Evolutionary conservation across 441 rosid species (phyloP).

Genomic region (California macrophylla): DNA sequence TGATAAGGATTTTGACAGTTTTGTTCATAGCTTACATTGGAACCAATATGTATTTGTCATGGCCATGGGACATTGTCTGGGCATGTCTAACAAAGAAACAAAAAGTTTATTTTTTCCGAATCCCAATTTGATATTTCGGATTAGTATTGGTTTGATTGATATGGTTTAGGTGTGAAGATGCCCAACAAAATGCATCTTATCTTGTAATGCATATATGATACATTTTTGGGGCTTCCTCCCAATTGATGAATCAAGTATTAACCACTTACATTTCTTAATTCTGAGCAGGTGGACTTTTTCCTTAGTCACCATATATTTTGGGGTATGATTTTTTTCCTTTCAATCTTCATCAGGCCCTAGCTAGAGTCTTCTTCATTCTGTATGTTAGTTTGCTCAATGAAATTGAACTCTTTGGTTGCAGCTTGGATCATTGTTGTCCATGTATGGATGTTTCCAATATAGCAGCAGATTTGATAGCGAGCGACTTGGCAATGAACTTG

Average conservation of each 20-base stretch:
- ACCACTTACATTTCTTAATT: constrained; percentile 14
- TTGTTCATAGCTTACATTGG: neutral
- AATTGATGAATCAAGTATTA: neutral
- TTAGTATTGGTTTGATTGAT: no score
- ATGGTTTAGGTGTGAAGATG: no score
- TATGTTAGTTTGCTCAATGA: neutral
- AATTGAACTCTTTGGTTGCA: constrained; percentile 18
- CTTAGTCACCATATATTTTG: constrained; percentile 61
- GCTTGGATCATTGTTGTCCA: constrained; percentile 79
- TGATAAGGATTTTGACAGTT: constrained; percentile 16
- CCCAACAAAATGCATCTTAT: no score
- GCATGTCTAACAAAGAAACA: neutral
- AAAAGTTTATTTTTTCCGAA: neutral
- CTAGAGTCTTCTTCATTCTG: neutral
- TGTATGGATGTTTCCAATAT: constrained; percentile 62
- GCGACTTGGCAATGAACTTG: constrained; percentile 57
- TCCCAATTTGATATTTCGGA: no score
- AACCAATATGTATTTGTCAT: neutral
- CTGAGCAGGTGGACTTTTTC: constrained; percentile 79
- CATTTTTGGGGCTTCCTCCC: neutral
- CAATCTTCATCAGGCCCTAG: neutral
- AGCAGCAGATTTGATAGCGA: constrained; percentile 56
- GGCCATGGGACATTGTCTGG: neutral
- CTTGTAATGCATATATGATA: no score
- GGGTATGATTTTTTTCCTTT: constrained; percentile 34